These are phyloP conservation scores for Naegleria gruberi DNA, from an alignment of 208 protist species.

Conservation along the genomic window DNA sequence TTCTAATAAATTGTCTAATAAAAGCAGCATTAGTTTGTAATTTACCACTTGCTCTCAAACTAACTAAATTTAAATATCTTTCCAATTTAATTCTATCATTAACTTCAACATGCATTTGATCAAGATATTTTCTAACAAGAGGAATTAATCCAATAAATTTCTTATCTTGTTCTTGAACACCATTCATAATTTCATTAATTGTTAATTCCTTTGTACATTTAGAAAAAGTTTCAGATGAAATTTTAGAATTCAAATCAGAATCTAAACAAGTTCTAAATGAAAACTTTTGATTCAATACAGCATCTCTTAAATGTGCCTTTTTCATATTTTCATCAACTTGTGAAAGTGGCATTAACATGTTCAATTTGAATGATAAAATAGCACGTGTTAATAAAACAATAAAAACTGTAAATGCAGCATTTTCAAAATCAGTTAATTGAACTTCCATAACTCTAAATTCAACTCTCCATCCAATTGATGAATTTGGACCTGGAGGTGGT, in stretches of 20 bases:
- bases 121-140: conserved; percentile 72
- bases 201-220: conserved; percentile 54
- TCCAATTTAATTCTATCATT: conserved; percentile 45
- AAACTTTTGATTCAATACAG: conserved; percentile 73
- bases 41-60: conserved; percentile 76
- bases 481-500: conserved; percentile 63
- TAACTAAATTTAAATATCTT: conserved; percentile 78
- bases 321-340: conserved; percentile 94
- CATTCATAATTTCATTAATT: conserved; percentile 91
- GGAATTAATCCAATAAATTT: conserved; percentile 83
- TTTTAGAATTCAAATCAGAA: background rate
- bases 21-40: conserved; percentile 84
- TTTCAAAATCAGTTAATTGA: conserved; percentile 96
- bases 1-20: conserved; percentile 77
- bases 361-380: conserved; percentile 84
- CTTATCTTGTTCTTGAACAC: conserved; percentile 43
- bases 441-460: conserved; percentile 93
- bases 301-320: conserved; percentile 74
- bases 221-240: background rate
- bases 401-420: conserved; percentile 93
- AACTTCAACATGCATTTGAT: conserved; percentile 52
- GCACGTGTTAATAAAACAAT: conserved; percentile 81
- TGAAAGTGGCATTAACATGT: conserved; percentile 92
- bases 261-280: conserved; percentile 82
- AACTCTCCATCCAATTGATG: conserved; percentile 85